Percentiles rank a stretch among this genome's conserved stretches.
These are phyloP conservation scores for Trichophyton simii DNA, from an alignment of 2,329 filamentous ascomycete species.

Conservation along the genomic window DNA sequence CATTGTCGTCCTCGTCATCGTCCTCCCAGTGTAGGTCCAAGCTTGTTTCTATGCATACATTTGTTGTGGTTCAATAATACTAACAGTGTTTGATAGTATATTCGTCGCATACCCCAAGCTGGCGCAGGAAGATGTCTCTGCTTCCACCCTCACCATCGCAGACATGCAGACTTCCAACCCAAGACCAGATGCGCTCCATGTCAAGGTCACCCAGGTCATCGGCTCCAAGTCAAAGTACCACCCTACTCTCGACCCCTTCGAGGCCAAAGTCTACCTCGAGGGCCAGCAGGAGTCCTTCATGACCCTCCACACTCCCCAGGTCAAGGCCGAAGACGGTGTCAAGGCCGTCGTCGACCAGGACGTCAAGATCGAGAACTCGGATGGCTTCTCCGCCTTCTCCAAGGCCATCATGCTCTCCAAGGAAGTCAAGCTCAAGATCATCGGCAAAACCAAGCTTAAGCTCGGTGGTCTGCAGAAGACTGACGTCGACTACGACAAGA, in stretches of 20 bases:
- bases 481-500: conserved; percentile 44
- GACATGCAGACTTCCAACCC: conserved; percentile 42
- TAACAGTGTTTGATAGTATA: conserved; percentile 27
- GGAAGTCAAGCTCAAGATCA: conserved; percentile 38
- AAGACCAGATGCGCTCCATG: conserved; percentile 34
- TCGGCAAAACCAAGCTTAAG: conserved; percentile 42
- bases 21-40: conserved; percentile 41
- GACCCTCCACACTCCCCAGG: conserved; percentile 34
- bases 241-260: conserved; percentile 43
- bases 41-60: background rate
- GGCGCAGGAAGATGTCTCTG: conserved; percentile 43
- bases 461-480: conserved; percentile 39
- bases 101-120: conserved; percentile 49
- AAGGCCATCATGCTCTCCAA: conserved; percentile 38
- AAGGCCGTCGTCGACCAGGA: conserved; percentile 33
- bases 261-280: conserved; percentile 39
- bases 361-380: conserved; percentile 31
- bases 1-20: conserved; percentile 40
- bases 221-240: conserved; percentile 40
- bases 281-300: conserved; percentile 32
- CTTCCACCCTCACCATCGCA: conserved; percentile 39
- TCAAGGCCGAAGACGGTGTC: conserved; percentile 33
- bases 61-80: background rate
- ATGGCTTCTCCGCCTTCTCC: conserved; percentile 40
- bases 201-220: conserved; percentile 39